Conservation (phyloP, 768 basidiomycete species). For the Daedaleopsis nitida region DNA sequence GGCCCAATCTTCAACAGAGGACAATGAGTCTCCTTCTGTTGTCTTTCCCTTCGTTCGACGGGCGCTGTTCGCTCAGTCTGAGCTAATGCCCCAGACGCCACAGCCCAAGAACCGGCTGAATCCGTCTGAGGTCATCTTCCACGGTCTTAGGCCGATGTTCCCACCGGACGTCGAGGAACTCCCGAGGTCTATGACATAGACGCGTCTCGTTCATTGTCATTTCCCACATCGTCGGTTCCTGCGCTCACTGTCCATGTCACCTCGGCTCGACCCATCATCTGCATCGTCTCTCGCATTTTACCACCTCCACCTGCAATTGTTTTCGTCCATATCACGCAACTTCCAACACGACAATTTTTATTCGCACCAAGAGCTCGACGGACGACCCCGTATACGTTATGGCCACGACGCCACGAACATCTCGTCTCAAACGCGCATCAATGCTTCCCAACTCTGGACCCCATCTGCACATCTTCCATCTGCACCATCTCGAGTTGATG, state of each 20-base stretch:
- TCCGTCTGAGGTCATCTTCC: constrained; percentile 23
- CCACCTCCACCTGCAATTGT: constrained; percentile 3
- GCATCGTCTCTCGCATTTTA: constrained; percentile 9
- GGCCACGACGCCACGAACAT: constrained; percentile 16
- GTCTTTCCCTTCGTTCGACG: constrained; percentile 8
- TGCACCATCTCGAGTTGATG: constrained; percentile 6
- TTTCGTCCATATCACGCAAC: constrained; percentile 12
- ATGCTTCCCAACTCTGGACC: constrained; percentile 5
- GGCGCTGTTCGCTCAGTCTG: background rate
- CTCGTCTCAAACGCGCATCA: constrained; percentile 7
- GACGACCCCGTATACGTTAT: constrained; percentile 5
- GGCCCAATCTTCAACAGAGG: constrained; percentile 18
- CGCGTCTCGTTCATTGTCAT: constrained; percentile 20
- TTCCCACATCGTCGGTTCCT: constrained; percentile 25
- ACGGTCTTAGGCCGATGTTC: constrained; percentile 22
- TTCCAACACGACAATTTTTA: constrained; percentile 9
- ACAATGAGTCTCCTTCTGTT: background rate
- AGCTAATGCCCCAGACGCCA: constrained; percentile 21
- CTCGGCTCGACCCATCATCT: constrained; percentile 1
- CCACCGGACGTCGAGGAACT: constrained; percentile 15
- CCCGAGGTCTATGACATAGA: constrained; percentile 13
- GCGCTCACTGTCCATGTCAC: background rate
- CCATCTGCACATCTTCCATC: constrained; percentile 14
- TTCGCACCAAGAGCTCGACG: constrained; percentile 16
- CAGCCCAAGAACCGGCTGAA: constrained; percentile 8